These are phyloP conservation scores for Sclerotinia glacialis DNA, from an alignment of 2,329 filamentous ascomycete genomes.

Conservation along the genomic window DNA sequence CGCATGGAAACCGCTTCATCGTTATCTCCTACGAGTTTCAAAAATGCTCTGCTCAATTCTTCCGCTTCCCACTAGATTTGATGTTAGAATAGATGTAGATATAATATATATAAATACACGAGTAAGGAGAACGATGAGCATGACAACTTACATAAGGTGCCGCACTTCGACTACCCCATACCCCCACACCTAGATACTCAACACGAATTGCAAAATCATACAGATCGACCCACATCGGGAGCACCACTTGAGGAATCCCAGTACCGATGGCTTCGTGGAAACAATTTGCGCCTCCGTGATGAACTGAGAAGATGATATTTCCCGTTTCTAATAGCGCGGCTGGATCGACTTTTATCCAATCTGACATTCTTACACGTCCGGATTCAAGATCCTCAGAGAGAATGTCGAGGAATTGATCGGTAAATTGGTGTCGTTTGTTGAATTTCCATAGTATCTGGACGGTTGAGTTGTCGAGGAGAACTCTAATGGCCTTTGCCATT, in stretches of 20 bases:
- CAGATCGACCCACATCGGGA: conserved; percentile 47
- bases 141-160: conserved; percentile 1
- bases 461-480: conserved; percentile 37
- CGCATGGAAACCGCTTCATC: neutral
- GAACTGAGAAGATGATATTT: conserved; percentile 38
- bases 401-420: conserved; percentile 23
- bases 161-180: conserved; percentile 30
- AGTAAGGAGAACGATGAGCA: neutral
- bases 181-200: conserved; percentile 44
- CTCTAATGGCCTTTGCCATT: conserved; percentile 41
- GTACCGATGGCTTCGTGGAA: conserved; percentile 45
- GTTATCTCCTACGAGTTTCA: neutral
- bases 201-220: conserved; percentile 46
- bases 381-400: conserved; percentile 9
- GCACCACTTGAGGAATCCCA: conserved; percentile 46
- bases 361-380: conserved; percentile 16
- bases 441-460: conserved; percentile 41
- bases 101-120: neutral
- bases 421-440: conserved; percentile 13
- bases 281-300: conserved; percentile 42
- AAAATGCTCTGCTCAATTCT: neutral
- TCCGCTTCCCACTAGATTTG: neutral
- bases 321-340: conserved; percentile 39
- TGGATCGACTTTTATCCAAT: conserved; percentile 21
- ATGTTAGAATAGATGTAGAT: neutral